These are phyloP conservation scores for Paralagenidium karlingii DNA, from an alignment of 352 stramenopile species.

Conservation along the genomic window DNA sequence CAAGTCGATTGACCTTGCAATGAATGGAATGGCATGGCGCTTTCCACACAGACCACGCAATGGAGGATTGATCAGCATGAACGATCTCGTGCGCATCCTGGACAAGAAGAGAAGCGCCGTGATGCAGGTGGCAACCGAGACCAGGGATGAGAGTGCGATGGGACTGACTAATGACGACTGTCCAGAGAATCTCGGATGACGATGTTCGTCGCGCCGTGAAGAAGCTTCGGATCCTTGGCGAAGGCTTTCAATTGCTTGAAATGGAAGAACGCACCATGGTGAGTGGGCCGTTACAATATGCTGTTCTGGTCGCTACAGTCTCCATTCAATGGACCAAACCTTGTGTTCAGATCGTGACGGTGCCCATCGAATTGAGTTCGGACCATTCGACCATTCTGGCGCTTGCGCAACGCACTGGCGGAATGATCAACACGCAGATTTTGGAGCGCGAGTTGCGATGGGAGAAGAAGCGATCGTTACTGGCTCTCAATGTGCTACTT, in stretches of 20 bases:
- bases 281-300: no score
- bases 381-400: conserved; percentile 91
- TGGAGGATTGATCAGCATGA: conserved; percentile 71
- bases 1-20: background rate
- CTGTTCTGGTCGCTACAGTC: background rate
- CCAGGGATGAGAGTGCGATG: background rate
- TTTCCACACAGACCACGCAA: conserved; percentile 47
- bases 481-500: conserved; percentile 86
- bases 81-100: conserved; percentile 55
- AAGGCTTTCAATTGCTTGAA: conserved; percentile 90
- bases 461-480: conserved; percentile 86
- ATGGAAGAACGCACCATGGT: conserved; percentile 88
- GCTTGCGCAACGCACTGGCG: conserved; percentile 75
- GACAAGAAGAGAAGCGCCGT: conserved; percentile 43
- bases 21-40: no score
- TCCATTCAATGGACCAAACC: background rate
- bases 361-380: conserved; percentile 90
- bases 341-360: conserved; percentile 78
- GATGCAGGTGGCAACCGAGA: conserved; percentile 28
- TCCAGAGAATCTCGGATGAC: conserved; percentile 75
- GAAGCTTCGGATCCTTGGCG: conserved; percentile 90
- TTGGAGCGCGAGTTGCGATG: conserved; percentile 76
- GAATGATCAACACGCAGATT: conserved; percentile 82
- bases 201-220: conserved; percentile 92
- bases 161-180: conserved; percentile 2